Conservation (phyloP, 768 basidiomycete species). For the Rhizopogon rudus region DNA sequence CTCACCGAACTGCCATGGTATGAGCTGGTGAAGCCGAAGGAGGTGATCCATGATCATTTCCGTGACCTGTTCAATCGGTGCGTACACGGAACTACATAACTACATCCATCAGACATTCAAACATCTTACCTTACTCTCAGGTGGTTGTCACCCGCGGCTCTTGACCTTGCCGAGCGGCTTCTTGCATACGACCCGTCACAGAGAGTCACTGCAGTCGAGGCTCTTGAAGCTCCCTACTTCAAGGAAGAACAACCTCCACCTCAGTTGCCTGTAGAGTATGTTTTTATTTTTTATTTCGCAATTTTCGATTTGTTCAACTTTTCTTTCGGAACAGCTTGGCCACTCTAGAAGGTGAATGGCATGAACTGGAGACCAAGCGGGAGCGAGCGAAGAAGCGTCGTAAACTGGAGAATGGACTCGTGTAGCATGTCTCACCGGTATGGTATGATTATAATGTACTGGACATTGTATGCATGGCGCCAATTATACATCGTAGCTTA, state of each 20-base stretch:
- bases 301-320: neutral
- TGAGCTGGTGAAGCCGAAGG: constrained; percentile 92
- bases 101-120: neutral
- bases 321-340: constrained; percentile 49
- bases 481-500: constrained; percentile 6
- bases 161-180: constrained; percentile 83
- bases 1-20: constrained; percentile 92
- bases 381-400: constrained; percentile 80
- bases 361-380: constrained; percentile 93
- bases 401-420: constrained; percentile 49
- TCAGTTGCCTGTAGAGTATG: constrained; percentile 74
- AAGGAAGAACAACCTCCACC: constrained; percentile 70
- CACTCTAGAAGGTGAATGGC: constrained; percentile 90
- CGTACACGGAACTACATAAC: constrained; percentile 10
- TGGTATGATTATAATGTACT: constrained; percentile 23
- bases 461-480: constrained; percentile 13
- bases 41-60: constrained; percentile 69
- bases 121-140: constrained; percentile 31
- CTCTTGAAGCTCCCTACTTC: constrained; percentile 84
- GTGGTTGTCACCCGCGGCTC: constrained; percentile 80
- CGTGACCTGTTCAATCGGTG: constrained; percentile 84
- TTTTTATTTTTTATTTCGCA: constrained; percentile 7
- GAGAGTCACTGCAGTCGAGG: constrained; percentile 74
- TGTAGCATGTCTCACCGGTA: constrained; percentile 1
- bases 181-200: constrained; percentile 76